Conservation (phyloP, 257 asterid genomes). For the Coffea canephora region DNA sequence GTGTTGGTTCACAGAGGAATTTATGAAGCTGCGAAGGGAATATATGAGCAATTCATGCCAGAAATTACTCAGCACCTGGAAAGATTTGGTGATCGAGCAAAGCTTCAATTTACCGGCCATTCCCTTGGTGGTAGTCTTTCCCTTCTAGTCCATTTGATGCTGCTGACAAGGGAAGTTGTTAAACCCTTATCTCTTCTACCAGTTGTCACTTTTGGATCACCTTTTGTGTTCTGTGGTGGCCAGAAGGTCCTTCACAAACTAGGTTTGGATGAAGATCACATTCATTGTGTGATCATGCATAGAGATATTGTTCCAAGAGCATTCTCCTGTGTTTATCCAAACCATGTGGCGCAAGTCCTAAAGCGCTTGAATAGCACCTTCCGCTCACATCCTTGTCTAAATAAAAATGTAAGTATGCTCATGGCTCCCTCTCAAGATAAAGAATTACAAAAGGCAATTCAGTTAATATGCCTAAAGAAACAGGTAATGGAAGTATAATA, state of each 20-base stretch:
- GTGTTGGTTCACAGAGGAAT: constrained; percentile 88
- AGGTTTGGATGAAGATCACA: constrained; percentile 67
- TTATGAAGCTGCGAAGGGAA: constrained; percentile 93
- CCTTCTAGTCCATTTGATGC: constrained; percentile 75
- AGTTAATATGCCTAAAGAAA: background rate
- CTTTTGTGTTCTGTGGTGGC: constrained; percentile 82
- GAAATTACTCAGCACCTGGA: constrained; percentile 56
- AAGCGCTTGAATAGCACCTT: constrained; percentile 64
- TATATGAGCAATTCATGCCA: constrained; percentile 79
- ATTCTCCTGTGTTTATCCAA: constrained; percentile 82
- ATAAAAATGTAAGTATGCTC: constrained; percentile 55
- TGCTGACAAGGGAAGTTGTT: constrained; percentile 53
- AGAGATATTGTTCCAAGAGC: constrained; percentile 92
- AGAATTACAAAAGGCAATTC: background rate
- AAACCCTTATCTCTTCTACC: constrained; percentile 60
- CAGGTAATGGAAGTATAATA: background rate
- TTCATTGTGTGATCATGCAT: constrained; percentile 81
- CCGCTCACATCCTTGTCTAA: constrained; percentile 74
- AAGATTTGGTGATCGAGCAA: constrained; percentile 63
- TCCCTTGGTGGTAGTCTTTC: constrained; percentile 97
- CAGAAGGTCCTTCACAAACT: constrained; percentile 55
- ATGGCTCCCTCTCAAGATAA: background rate
- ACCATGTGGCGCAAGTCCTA: constrained; percentile 65
- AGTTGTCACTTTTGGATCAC: constrained; percentile 86
- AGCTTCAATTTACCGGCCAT: constrained; percentile 84